phyloP scores from a whole-genome alignment of 2,329 filamentous ascomycete species.

The Fusarium compactum region DNA sequence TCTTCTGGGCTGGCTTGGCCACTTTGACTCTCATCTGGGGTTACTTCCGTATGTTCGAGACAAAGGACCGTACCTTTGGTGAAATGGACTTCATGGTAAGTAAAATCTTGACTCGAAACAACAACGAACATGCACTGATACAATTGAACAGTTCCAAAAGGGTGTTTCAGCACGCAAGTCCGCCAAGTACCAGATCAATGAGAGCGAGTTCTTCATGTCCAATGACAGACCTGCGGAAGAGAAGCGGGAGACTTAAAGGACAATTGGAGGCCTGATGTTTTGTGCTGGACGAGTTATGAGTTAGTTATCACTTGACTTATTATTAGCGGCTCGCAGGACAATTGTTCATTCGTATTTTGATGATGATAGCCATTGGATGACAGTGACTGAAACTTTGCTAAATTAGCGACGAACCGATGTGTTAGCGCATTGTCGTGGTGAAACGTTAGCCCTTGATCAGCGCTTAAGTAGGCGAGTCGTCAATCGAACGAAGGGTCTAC shows the following conservation, averaged over 20 bases:
- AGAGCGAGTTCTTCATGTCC: constrained; percentile 50
- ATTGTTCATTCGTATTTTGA: constrained; percentile 4
- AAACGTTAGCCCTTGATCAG: constrained; percentile 21
- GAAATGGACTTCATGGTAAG: constrained; percentile 59
- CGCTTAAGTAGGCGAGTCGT: constrained; percentile 2
- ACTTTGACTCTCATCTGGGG: constrained; percentile 56
- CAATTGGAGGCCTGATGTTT: constrained; percentile 4
- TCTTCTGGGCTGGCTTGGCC: constrained; percentile 57
- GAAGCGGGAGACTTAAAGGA: constrained; percentile 10
- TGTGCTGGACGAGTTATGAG: background rate
- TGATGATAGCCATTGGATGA: constrained; percentile 5
- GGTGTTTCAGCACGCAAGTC: constrained; percentile 56
- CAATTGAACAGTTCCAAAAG: constrained; percentile 50
- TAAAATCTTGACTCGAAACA: background rate
- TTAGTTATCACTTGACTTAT: background rate
- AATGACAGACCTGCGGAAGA: constrained; percentile 29
- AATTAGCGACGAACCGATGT: constrained; percentile 12
- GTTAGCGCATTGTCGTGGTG: constrained; percentile 23
- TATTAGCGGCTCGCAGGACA: constrained; percentile 11
- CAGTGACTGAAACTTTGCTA: constrained; percentile 18
- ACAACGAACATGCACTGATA: constrained; percentile 19
- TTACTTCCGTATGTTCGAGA: constrained; percentile 59
- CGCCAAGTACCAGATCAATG: constrained; percentile 51
- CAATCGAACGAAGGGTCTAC: background rate
- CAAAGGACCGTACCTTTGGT: constrained; percentile 59